Evolutionary conservation across 805 yeast genomes (phyloP).

Genomic region (Metschnikowia santaceciliae): DNA sequence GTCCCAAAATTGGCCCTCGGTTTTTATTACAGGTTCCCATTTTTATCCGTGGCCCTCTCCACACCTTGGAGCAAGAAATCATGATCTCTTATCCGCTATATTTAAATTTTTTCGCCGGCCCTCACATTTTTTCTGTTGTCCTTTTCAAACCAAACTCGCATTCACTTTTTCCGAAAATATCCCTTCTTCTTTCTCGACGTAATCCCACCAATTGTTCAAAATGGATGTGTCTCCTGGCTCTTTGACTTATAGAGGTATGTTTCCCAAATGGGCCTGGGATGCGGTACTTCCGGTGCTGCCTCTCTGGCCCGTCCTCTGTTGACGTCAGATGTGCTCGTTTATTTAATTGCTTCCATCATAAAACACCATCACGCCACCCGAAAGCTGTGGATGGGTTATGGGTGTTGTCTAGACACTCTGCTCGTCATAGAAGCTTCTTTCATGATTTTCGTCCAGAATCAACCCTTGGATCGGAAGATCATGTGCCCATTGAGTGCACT

Average conservation of each 20-base stretch:
- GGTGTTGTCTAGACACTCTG: too few relatives aligned
- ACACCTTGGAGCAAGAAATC: not conserved
- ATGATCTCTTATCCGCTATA: not conserved
- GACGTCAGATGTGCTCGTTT: not conserved
- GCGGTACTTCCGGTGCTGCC: not conserved
- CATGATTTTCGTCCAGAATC: too few relatives aligned
- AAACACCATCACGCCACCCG: not conserved
- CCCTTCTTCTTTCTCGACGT: constrained; percentile 6
- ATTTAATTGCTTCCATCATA: not conserved
- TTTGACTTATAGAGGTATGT: constrained; percentile 78
- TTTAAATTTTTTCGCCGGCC: not conserved
- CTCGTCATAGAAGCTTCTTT: too few relatives aligned
- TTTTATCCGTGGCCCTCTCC: not conserved
- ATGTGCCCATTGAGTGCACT: not conserved
- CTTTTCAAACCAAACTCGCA: constrained; percentile 5
- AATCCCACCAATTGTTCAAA: constrained; percentile 14
- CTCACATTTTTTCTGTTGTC: constrained; percentile 4
- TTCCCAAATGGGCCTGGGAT: not conserved
- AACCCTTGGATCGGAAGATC: too few relatives aligned
- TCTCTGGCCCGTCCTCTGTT: not conserved
- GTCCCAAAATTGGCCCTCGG: too few relatives aligned
- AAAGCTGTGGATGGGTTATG: not conserved
- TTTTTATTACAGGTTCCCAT: too few relatives aligned
- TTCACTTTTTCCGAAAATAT: not conserved
- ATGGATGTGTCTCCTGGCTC: constrained; percentile 73